phyloP scores from a whole-genome alignment of 805 yeast species.

The Ogataea salicorniae region DNA sequence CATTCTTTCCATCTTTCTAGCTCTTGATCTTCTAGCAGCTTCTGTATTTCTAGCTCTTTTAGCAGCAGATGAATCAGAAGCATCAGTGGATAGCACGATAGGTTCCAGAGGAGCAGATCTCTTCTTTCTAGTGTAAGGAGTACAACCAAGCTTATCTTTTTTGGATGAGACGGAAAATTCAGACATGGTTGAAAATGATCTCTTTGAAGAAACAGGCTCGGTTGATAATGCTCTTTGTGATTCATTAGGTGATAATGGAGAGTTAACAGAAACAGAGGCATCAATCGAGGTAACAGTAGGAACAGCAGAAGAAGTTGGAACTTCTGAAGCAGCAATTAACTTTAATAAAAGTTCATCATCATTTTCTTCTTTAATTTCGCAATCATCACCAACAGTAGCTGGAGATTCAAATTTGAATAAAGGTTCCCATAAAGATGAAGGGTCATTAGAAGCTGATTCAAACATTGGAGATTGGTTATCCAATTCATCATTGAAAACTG shows the following conservation, averaged over 20 bases:
- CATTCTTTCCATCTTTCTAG: slow-evolving; percentile 88
- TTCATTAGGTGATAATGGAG: not conserved
- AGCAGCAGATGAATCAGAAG: slow-evolving; percentile 61
- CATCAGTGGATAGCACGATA: slow-evolving; percentile 41
- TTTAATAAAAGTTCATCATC: too few relatives aligned
- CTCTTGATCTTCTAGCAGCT: slow-evolving; percentile 94
- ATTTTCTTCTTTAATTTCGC: not conserved
- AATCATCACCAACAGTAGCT: slow-evolving; percentile 3
- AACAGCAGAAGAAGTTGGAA: not conserved
- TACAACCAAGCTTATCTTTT: slow-evolving; percentile 69
- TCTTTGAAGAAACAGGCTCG: slow-evolving; percentile 9
- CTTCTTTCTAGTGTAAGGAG: slow-evolving; percentile 73
- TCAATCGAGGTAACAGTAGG: not conserved
- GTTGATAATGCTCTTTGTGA: not conserved
- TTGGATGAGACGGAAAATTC: slow-evolving; percentile 23
- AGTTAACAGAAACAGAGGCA: slow-evolving; percentile 10
- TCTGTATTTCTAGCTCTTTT: slow-evolving; percentile 97
- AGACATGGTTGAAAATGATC: slow-evolving; percentile 14
- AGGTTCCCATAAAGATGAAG: slow-evolving; percentile 46
- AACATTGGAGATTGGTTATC: slow-evolving; percentile 52
- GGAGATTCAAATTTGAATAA: slow-evolving; percentile 35
- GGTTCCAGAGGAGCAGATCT: slow-evolving; percentile 70
- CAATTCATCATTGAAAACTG: slow-evolving; percentile 37
- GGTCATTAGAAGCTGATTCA: slow-evolving; percentile 40
- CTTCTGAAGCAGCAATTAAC: not conserved